A percentile compares a stretch with the other conserved stretches of the same genome.
Evolutionary conservation across 2,329 filamentous ascomycete genomes (phyloP).

Genomic region (Aspergillus sp.): DNA sequence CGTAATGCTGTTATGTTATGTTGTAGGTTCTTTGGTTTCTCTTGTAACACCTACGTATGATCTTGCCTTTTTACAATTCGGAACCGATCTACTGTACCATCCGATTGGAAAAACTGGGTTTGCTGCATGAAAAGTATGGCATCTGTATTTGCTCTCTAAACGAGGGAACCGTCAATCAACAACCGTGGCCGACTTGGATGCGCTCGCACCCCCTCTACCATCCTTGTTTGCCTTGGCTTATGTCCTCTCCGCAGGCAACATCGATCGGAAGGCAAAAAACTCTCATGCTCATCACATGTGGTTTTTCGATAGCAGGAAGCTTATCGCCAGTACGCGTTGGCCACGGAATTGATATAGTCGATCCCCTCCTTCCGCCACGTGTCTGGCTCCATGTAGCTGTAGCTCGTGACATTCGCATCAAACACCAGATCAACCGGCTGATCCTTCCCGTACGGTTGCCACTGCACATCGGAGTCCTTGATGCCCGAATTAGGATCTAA

Average conservation of each 20-base stretch:
- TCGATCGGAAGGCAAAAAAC: not conserved
- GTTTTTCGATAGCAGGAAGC: not conserved
- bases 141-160: not conserved
- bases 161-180: not conserved
- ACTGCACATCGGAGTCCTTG: constrained; percentile 31
- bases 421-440: constrained; percentile 53
- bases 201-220: not conserved
- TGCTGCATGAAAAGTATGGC: not conserved
- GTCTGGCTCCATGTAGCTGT: constrained; percentile 48
- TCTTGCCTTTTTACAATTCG: not conserved
- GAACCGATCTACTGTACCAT: not conserved
- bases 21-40: not conserved
- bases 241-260: not conserved
- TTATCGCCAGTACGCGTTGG: constrained; percentile 28
- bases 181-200: not conserved
- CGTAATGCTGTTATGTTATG: not conserved
- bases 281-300: not conserved
- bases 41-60: not conserved
- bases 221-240: not conserved
- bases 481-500: constrained; percentile 47
- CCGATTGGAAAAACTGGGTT: not conserved
- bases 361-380: constrained; percentile 44
- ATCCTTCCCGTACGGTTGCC: constrained; percentile 48
- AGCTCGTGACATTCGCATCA: constrained; percentile 49
- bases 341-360: constrained; percentile 34